A percentile compares a stretch with the other conserved stretches of the same genome.
phyloP scores from a whole-genome alignment of 129 eudicot species.

The Ambrosia artemisiifolia region DNA sequence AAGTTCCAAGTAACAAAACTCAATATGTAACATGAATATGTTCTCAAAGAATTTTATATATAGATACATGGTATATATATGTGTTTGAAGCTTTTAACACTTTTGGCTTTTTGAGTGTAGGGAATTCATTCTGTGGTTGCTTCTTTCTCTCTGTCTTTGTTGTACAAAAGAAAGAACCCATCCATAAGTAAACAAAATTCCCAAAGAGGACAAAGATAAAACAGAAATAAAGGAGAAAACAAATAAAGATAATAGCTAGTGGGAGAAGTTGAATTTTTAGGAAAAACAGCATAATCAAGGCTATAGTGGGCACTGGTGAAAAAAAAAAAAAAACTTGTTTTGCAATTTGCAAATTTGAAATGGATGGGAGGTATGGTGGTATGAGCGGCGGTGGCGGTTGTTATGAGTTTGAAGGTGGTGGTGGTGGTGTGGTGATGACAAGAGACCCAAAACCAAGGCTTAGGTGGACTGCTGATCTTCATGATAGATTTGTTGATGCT shows the following conservation, averaged over 20 bases:
- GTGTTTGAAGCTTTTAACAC: conserved; percentile 29
- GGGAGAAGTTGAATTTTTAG: conserved; percentile 37
- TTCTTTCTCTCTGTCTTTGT: conserved; percentile 47
- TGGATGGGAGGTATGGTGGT: conserved; percentile 56
- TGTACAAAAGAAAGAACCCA: conserved; percentile 43
- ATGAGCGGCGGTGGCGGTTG: conserved; percentile 32
- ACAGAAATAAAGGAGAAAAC: conserved; percentile 10
- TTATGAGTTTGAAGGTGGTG: conserved; percentile 53
- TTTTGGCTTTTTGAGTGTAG: conserved; percentile 35
- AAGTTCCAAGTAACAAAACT: conserved; percentile 16
- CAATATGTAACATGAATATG: conserved; percentile 26
- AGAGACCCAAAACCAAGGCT: conserved; percentile 94
- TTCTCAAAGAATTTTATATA: conserved; percentile 26
- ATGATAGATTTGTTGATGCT: conserved; percentile 91
- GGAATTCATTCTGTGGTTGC: conserved; percentile 42
- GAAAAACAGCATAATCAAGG: conserved; percentile 22
- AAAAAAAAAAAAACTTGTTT: conserved; percentile 12
- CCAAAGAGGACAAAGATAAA: conserved; percentile 27
- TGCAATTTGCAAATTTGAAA: conserved; percentile 30
- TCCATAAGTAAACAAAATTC: conserved; percentile 42
- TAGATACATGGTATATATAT: conserved; percentile 30
- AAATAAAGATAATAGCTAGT: conserved; percentile 33
- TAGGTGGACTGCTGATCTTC: conserved; percentile 95
- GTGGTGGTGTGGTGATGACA: conserved; percentile 85
- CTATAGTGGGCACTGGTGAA: conserved; percentile 29